Evolutionary conservation across 306 rosid genomes (phyloP).

Genomic region (Crataegus laevigata): DNA sequence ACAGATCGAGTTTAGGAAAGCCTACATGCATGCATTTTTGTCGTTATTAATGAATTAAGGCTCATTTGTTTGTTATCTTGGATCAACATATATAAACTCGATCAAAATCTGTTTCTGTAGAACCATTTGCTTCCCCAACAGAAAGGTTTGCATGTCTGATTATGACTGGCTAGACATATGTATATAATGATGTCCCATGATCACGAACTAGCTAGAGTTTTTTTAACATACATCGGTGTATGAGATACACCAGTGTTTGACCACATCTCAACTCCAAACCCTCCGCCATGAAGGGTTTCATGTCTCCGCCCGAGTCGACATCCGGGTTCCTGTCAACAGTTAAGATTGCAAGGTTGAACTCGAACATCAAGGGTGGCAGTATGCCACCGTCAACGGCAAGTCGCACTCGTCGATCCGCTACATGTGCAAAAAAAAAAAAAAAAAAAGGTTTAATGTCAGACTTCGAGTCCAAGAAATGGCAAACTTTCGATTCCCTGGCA

Average conservation of each 20-base stretch:
- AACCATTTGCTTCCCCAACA: not conserved
- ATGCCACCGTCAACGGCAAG: not conserved
- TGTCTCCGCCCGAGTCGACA: too few species aligned
- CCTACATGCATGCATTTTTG: not conserved
- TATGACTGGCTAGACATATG: not conserved
- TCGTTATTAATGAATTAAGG: not conserved
- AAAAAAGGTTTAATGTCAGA: not conserved
- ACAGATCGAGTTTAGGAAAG: not conserved
- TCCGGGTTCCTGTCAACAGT: too few species aligned
- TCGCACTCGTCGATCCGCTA: not conserved
- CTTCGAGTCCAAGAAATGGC: slow-evolving; percentile 6
- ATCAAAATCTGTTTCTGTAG: not conserved
- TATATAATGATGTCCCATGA: not conserved
- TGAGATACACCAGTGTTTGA: not conserved
- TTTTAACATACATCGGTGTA: too few species aligned
- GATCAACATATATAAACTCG: not conserved
- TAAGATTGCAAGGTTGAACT: too few species aligned
- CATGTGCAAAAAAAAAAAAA: not conserved
- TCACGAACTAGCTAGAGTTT: not conserved
- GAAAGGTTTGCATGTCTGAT: not conserved
- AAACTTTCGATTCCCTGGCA: slow-evolving; percentile 12
- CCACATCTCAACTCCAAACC: too few species aligned
- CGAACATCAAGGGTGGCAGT: too few species aligned
- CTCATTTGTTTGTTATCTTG: not conserved
- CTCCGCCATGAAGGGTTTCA: too few species aligned